Base-by-base conservation (phyloP, 352 stramenopile genomes). In the Albugo candida region DNA sequence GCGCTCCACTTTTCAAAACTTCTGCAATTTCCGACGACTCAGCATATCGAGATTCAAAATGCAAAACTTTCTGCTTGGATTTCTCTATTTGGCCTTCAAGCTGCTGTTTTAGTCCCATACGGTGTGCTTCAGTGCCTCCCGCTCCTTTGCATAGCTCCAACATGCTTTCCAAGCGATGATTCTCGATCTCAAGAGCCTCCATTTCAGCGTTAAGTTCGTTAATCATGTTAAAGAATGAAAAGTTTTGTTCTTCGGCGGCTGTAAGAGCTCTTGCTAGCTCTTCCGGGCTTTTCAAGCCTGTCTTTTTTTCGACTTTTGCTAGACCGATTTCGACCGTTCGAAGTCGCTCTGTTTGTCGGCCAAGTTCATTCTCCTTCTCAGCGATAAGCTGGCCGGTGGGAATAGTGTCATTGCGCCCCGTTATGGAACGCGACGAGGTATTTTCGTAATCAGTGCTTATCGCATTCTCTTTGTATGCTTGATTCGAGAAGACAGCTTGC, bases 221-320 rank as follows among this genome's bases (percentile, higher is more conserved):
- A 59, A 96, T 88, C 56, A 93, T 83, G 49, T 95, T 96, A 58
- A 96, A 96, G 14, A 96, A 68, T 40, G 74, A 92, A 51, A 96
- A 96, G 60, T 96, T 96, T 58, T 95, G 94, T 52, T 96, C 84
- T 41, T 96, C 86, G 2, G 82, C 82, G 37, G 79, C 62, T 38
- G 94, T 41, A 37, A 96, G 75, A 20, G 72, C 82, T 35, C 74
- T 66, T 14, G 88, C 76, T 35, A 96, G 61, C 43, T 88, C 79
- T 8, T 86, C 61, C 19, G 89, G 66, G 58, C 92, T 76, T 14
- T 45, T 65, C 35, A 95, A 64, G 2, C 80, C 76, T 5, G 86
- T 95, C 37, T 86, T 83, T 50, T 87, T 81, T 54, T 82, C 81
- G 54, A 95, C 94, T 51, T 83, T 85, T 34, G 63, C 65, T 21